These are phyloP conservation scores for Fraxinus excelsior DNA, from an alignment of 257 asterid genomes.

Conservation along the genomic window DNA sequence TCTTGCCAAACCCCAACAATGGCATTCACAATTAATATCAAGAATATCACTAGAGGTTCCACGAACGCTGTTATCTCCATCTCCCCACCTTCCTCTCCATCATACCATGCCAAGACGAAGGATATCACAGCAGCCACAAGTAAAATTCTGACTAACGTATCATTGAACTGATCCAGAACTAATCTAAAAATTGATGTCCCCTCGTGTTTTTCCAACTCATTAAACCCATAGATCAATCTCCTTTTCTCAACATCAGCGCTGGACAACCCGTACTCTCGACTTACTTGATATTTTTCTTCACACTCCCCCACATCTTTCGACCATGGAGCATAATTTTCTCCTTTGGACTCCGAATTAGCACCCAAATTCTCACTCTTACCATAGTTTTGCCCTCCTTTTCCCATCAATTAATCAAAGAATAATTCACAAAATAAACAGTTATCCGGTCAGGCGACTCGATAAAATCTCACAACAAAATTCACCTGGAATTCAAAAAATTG, in stretches of 20 bases:
- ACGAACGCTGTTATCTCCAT: constrained; percentile 97
- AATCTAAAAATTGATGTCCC: constrained; percentile 81
- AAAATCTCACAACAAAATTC: background rate
- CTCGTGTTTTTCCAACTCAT: constrained; percentile 94
- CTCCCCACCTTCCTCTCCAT: constrained; percentile 96
- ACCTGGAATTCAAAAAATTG: constrained; percentile 34
- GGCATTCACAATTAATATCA: constrained; percentile 95
- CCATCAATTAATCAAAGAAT: constrained; percentile 55
- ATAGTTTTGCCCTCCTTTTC: constrained; percentile 76
- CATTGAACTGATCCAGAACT: constrained; percentile 94
- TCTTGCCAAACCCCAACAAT: constrained; percentile 99
- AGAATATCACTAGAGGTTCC: constrained; percentile 91
- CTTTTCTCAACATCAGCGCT: constrained; percentile 61
- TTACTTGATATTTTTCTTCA: constrained; percentile 65
- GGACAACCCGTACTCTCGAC: constrained; percentile 63
- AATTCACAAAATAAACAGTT: constrained; percentile 6
- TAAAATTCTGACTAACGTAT: constrained; percentile 86
- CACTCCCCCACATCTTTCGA: constrained; percentile 78
- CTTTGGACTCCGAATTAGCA: constrained; percentile 26
- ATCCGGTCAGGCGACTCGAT: background rate
- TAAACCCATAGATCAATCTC: constrained; percentile 76
- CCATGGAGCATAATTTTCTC: constrained; percentile 69
- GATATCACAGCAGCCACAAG: constrained; percentile 93
- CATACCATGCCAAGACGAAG: constrained; percentile 91
- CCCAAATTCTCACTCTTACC: constrained; percentile 54